Evolutionary conservation across 805 yeast species (phyloP).

Genomic region (Jamesozyma lodderae): DNA sequence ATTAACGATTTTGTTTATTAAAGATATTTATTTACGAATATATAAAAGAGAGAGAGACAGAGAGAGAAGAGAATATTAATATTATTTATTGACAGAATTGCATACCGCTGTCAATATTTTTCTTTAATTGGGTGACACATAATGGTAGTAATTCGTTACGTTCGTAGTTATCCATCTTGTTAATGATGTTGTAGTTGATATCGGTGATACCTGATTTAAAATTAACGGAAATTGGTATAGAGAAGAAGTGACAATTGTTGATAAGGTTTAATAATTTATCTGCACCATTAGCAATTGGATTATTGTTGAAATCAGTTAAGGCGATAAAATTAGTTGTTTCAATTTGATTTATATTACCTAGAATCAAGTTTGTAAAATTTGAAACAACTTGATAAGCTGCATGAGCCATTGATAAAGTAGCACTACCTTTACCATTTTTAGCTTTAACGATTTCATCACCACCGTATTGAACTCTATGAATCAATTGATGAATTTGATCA

Average conservation of each 20-base stretch:
- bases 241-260: conserved; percentile 38
- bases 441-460: conserved; percentile 97
- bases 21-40: too few relatives aligned
- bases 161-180: conserved; percentile 43
- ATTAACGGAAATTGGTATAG: conserved; percentile 53
- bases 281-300: conserved; percentile 27
- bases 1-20: too few relatives aligned
- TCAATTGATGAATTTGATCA: conserved; percentile 44
- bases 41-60: too few relatives aligned
- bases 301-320: conserved; percentile 41
- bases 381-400: conserved; percentile 81
- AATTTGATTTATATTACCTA: conserved; percentile 31
- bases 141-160: conserved; percentile 30
- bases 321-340: conserved; percentile 47
- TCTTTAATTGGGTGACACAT: conserved; percentile 18
- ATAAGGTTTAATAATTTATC: conserved; percentile 12
- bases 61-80: too few relatives aligned
- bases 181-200: conserved; percentile 46
- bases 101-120: conserved; percentile 17
- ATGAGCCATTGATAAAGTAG: conserved; percentile 91
- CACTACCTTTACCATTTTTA: conserved; percentile 89
- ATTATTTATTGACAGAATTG: too few relatives aligned
- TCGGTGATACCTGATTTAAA: conserved; percentile 41
- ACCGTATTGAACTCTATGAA: conserved; percentile 88
- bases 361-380: conserved; percentile 28